These are phyloP conservation scores for Cutaneotrichosporon sp. DNA, from an alignment of 1,284 basidiomycete genomes.

Conservation along the genomic window DNA sequence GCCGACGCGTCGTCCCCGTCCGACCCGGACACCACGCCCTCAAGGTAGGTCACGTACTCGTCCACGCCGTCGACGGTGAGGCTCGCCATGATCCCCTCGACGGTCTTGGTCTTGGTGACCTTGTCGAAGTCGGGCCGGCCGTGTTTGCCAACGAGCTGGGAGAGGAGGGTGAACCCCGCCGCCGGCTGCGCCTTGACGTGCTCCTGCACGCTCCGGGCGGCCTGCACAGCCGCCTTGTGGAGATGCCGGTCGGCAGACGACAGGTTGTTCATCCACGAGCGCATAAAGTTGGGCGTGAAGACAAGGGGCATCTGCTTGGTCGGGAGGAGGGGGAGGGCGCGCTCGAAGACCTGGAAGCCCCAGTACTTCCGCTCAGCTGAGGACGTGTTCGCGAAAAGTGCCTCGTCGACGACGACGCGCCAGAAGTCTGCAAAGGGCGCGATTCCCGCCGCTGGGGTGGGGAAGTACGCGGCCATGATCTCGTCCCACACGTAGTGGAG, in stretches of 20 bases:
- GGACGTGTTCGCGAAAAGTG: conserved; percentile 75
- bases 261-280: conserved; percentile 93
- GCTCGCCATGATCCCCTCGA: conserved; percentile 74
- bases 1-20: conserved; percentile 47
- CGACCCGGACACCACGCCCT: conserved; percentile 55
- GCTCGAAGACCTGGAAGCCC: conserved; percentile 90
- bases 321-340: conserved; percentile 65
- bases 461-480: conserved; percentile 69
- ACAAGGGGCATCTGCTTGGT: conserved; percentile 61
- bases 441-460: conserved; percentile 41
- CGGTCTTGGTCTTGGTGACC: conserved; percentile 86
- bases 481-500: conserved; percentile 88
- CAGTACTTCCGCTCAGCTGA: conserved; percentile 89
- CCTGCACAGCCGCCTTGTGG: conserved; percentile 77
- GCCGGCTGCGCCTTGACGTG: conserved; percentile 72
- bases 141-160: conserved; percentile 79
- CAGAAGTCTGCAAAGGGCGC: conserved; percentile 87
- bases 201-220: conserved; percentile 68
- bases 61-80: conserved; percentile 72
- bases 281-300: conserved; percentile 94
- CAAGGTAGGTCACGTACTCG: conserved; percentile 69
- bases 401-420: conserved; percentile 84
- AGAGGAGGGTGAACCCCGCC: conserved; percentile 76
- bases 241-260: conserved; percentile 79
- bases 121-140: conserved; percentile 86